These are phyloP conservation scores for Aspergillus hortae DNA, from an alignment of 2,329 filamentous ascomycete species.

Conservation along the genomic window DNA sequence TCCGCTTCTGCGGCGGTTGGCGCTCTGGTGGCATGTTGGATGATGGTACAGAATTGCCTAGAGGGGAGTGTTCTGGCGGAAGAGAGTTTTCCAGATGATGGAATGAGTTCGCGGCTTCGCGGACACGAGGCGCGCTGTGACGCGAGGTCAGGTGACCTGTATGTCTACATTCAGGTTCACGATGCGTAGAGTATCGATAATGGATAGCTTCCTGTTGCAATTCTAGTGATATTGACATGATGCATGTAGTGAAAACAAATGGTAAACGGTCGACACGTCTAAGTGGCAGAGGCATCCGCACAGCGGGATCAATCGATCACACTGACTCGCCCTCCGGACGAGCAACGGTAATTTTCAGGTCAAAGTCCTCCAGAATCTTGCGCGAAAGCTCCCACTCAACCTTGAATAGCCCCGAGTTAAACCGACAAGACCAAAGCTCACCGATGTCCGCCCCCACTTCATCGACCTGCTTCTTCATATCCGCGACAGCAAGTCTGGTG, in stretches of 20 bases:
- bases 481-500: slow-evolving; percentile 47
- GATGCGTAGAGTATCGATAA: not conserved
- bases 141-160: slow-evolving; percentile 18
- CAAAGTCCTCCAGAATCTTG: slow-evolving; percentile 39
- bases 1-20: slow-evolving; percentile 32
- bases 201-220: not conserved
- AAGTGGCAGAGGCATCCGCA: not conserved
- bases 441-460: slow-evolving; percentile 23
- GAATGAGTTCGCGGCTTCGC: not conserved
- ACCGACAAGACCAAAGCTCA: slow-evolving; percentile 49
- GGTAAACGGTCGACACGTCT: not conserved
- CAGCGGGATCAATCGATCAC: not conserved
- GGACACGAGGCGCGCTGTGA: slow-evolving; percentile 7
- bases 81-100: not conserved
- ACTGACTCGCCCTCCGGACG: slow-evolving; percentile 18
- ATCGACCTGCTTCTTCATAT: slow-evolving; percentile 45
- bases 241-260: no score
- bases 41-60: no score
- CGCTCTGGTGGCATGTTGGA: slow-evolving; percentile 16
- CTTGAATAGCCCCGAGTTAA: slow-evolving; percentile 57
- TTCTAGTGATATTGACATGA: no score
- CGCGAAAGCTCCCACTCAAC: slow-evolving; percentile 54
- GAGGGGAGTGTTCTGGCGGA: not conserved
- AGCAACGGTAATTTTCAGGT: slow-evolving; percentile 34
- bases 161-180: not conserved